A percentile compares a stretch with the other conserved stretches of the same genome.
phyloP scores from a whole-genome alignment of 2,329 filamentous ascomycete genomes.

The Colletotrichum godetiae region DNA sequence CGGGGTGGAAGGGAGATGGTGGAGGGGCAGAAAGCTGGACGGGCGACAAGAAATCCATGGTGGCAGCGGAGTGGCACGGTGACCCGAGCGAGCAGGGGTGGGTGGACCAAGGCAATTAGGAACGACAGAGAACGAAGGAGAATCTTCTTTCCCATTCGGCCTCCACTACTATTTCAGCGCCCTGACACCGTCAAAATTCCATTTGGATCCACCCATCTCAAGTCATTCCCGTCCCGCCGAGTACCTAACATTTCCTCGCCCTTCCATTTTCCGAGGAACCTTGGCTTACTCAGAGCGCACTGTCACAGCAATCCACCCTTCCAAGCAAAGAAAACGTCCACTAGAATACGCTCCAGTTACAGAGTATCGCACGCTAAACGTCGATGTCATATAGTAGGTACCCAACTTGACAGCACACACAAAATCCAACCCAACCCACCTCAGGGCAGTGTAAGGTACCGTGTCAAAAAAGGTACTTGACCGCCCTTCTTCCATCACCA shows the following conservation, averaged over 20 bases:
- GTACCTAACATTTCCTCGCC: no score
- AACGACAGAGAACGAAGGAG: constrained; percentile 34
- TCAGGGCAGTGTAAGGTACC: background rate
- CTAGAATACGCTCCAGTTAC: background rate
- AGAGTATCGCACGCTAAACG: background rate
- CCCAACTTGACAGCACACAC: background rate
- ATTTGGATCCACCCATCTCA: background rate
- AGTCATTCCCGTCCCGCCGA: background rate
- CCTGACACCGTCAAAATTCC: constrained; percentile 12
- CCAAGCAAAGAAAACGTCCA: background rate
- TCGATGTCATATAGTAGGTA: background rate
- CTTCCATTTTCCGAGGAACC: background rate
- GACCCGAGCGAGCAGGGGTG: background rate
- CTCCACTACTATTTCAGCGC: constrained; percentile 31
- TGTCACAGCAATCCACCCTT: background rate
- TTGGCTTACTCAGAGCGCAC: background rate
- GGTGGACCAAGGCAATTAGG: background rate
- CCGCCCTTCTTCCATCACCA: background rate
- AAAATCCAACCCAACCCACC: background rate
- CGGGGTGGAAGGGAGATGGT: constrained; percentile 14
- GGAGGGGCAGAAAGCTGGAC: background rate
- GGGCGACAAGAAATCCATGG: background rate
- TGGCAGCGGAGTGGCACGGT: background rate
- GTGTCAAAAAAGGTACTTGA: background rate
- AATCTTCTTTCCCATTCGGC: constrained; percentile 39